A percentile compares a stretch with the other conserved stretches of the same genome.
These are phyloP conservation scores for Aspergillus latus DNA, from an alignment of 2,329 filamentous ascomycete genomes.

Conservation along the genomic window DNA sequence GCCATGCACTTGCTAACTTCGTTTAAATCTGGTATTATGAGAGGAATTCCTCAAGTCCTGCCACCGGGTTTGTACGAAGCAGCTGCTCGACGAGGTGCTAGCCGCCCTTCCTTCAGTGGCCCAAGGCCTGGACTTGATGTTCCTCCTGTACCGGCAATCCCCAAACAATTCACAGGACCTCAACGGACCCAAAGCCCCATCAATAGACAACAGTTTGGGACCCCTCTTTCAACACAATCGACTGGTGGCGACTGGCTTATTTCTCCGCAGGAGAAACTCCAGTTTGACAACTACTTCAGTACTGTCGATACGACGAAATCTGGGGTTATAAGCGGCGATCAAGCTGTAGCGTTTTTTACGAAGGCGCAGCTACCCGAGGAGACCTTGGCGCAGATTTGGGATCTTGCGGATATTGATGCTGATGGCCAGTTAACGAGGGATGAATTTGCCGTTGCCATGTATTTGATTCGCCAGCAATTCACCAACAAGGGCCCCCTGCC, in stretches of 20 bases:
- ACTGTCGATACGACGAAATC: slow-evolving; percentile 77
- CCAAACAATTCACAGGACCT: slow-evolving; percentile 71
- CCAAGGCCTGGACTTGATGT: slow-evolving; percentile 50
- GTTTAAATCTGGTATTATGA: slow-evolving; percentile 79
- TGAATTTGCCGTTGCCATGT: slow-evolving; percentile 97
- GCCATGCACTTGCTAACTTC: slow-evolving; percentile 97
- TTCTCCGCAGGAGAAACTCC: slow-evolving; percentile 75
- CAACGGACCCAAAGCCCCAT: slow-evolving; percentile 63
- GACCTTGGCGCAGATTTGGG: slow-evolving; percentile 90
- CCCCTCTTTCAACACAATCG: slow-evolving; percentile 53
- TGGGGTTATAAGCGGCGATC: slow-evolving; percentile 87
- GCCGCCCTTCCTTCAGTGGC: slow-evolving; percentile 50
- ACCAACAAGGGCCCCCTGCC: slow-evolving; percentile 72
- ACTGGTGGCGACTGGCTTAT: slow-evolving; percentile 77
- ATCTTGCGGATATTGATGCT: slow-evolving; percentile 89
- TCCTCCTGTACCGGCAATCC: slow-evolving; percentile 66
- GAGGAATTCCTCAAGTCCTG: slow-evolving; percentile 74
- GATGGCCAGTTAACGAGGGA: slow-evolving; percentile 82
- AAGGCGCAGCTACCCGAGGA: slow-evolving; percentile 90
- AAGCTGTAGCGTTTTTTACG: slow-evolving; percentile 90
- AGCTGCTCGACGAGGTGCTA: slow-evolving; percentile 67
- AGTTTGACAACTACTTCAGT: slow-evolving; percentile 83
- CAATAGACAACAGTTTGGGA: slow-evolving; percentile 50
- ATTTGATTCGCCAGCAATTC: slow-evolving; percentile 87
- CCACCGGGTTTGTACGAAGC: slow-evolving; percentile 88